phyloP scores from a whole-genome alignment of 2,329 filamentous ascomycete species.

The Trichoderma koningii region DNA sequence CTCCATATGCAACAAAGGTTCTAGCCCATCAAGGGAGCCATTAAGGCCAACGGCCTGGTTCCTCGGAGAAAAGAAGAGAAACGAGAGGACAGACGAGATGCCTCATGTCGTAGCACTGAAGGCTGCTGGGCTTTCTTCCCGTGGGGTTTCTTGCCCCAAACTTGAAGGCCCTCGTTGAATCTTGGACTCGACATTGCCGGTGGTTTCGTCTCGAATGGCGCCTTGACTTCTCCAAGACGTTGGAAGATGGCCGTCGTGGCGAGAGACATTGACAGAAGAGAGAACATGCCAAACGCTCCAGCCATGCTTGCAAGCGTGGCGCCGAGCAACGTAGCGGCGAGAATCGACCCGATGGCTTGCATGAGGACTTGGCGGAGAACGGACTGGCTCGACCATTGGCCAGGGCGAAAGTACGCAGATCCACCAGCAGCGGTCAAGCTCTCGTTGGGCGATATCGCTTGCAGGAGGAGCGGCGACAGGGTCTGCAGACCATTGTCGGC shows the following conservation, averaged over 20 bases:
- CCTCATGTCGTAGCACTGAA: neutral
- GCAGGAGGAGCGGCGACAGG: neutral
- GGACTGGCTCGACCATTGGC: neutral
- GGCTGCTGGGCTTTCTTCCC: neutral
- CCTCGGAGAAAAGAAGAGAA: constrained; percentile 2
- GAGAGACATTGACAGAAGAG: neutral
- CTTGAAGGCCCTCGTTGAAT: neutral
- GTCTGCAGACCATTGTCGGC: neutral
- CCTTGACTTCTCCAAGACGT: neutral
- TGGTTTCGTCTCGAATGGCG: neutral
- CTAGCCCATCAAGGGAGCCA: constrained; percentile 16
- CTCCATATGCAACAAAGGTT: neutral
- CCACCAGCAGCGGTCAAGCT: neutral
- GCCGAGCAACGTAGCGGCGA: neutral
- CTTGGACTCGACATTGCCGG: constrained; percentile 18
- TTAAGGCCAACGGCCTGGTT: neutral
- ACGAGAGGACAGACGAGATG: neutral
- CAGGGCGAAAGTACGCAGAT: neutral
- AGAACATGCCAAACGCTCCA: neutral
- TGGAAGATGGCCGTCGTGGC: neutral
- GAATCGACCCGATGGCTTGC: neutral
- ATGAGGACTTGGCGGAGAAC: neutral
- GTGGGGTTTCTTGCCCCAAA: no score
- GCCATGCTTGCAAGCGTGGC: neutral
- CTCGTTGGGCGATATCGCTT: neutral